Evolutionary conservation across 176 grass and related monocot species (phyloP), one percentile per base, ranked within the genome.

Genomic region (Oryza australiensis): DNA sequence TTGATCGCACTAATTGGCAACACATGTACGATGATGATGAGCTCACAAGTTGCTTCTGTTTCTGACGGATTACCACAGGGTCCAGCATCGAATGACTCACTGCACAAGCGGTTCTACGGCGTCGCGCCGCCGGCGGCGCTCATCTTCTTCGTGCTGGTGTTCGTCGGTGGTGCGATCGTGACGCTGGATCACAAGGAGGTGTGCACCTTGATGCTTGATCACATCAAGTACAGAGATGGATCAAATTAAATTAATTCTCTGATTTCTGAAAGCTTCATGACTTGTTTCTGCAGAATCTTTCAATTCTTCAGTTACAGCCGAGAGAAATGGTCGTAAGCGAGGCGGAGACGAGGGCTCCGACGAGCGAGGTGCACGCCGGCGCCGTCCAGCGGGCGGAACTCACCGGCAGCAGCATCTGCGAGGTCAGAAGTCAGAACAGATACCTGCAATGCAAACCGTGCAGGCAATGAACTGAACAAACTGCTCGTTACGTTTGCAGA

Each of bases 131-230:
- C 85, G 12, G 86, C 75, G 28, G 74, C 55, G 34, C 73, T 89
- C 57, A 26, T 94, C 5, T 83, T 94, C 46, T 92, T 88, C 3
- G 55, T 79, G 1, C 68, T 81, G 4, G 57, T 90, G 63, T 88
- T 94, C 32, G 32, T 86, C 5, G 84, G 64, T 18, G 84, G 81
- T 23, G 82, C 80, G 24, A 81, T 86, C 26, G 77, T 92, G 53
- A 80, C 85, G 45, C 26, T 85, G 1, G 82, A 82, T 80, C 85
- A 38, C 49, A 90, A 95, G 42, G 84, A 90, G 90, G 93, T 95
- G 3, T 34, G 62, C 48, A 26, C 32, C 15, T 27, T 72, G 65
- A 30, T 55, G 40, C 28, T 72, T 59, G n/a, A 30, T 72, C 22
- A n/a, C 4, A 67, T 49, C 10, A 63, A 2, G 40, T 12, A 18